Evolutionary conservation across 2,329 filamentous ascomycete species (phyloP).

Genomic region (Paecilomyces formosus): DNA sequence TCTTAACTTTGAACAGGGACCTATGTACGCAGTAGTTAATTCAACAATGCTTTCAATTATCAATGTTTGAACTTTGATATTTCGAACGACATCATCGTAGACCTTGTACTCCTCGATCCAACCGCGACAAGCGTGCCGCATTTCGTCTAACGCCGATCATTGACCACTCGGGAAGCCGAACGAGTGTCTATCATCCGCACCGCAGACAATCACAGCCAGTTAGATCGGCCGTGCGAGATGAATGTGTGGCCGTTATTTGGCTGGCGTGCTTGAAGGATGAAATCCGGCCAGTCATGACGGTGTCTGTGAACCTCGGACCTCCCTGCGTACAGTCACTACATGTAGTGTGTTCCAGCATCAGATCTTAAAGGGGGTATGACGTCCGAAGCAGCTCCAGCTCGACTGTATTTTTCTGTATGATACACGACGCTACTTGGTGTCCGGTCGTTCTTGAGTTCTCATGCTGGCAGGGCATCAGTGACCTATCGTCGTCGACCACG

Average conservation of each 20-base stretch:
- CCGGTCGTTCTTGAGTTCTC: neutral
- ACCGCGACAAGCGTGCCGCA: neutral
- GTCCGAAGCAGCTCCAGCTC: neutral
- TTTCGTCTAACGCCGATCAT: neutral
- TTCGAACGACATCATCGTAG: neutral
- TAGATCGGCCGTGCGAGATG: neutral
- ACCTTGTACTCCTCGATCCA: neutral
- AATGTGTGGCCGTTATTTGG: neutral
- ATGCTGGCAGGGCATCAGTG: neutral
- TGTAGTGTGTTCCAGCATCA: neutral
- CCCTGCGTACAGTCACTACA: neutral
- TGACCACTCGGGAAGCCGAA: neutral
- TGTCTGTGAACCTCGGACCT: neutral
- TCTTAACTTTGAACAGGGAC: too few relatives aligned
- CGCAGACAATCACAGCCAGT: neutral
- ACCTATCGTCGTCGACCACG: neutral
- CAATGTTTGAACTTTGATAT: neutral
- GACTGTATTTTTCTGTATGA: neutral
- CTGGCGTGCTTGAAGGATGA: neutral
- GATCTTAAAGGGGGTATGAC: neutral
- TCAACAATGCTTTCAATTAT: too few relatives aligned
- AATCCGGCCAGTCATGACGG: neutral
- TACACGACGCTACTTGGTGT: neutral
- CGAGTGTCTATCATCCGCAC: neutral
- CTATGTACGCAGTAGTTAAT: too few relatives aligned